Conservation (phyloP, 2,329 filamentous ascomycete genomes). For the Fusarium sp. region DNA sequence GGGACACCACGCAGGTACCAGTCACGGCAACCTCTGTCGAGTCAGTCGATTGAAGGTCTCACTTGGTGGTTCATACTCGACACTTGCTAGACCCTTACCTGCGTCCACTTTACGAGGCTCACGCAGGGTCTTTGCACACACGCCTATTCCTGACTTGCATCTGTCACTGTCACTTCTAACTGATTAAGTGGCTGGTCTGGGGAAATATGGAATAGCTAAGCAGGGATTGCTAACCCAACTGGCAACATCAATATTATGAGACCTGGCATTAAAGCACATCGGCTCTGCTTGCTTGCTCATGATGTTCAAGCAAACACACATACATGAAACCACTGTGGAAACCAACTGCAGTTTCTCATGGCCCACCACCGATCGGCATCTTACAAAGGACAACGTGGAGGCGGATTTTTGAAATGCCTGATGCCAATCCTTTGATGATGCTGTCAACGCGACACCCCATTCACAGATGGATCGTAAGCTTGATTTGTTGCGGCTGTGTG, state of each 20-base stretch:
- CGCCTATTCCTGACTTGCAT: slow-evolving; percentile 36
- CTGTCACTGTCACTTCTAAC: slow-evolving; percentile 41
- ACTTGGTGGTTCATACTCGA: slow-evolving; percentile 26
- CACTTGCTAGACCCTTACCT: slow-evolving; percentile 31
- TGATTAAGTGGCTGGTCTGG: slow-evolving; percentile 31
- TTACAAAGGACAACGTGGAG: background rate
- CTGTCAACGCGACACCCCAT: slow-evolving; percentile 18
- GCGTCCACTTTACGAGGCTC: slow-evolving; percentile 45
- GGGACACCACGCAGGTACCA: slow-evolving; percentile 48
- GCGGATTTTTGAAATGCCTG: slow-evolving; percentile 20
- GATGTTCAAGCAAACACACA: slow-evolving; percentile 10
- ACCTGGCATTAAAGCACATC: slow-evolving; percentile 25
- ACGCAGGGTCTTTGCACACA: slow-evolving; percentile 45
- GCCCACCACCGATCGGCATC: slow-evolving; percentile 28
- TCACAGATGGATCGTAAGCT: slow-evolving; percentile 7
- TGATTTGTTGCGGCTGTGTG: slow-evolving; percentile 14
- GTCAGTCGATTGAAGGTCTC: slow-evolving; percentile 25
- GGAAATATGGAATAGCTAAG: slow-evolving; percentile 17
- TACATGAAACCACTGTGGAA: slow-evolving; percentile 24
- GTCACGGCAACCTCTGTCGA: slow-evolving; percentile 14
- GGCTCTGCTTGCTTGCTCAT: slow-evolving; percentile 38
- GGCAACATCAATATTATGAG: slow-evolving; percentile 28
- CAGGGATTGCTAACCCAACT: slow-evolving; percentile 41
- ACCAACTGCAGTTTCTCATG: slow-evolving; percentile 6
- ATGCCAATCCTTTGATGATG: slow-evolving; percentile 22